These are phyloP conservation scores for Tulasnella sp. DNA, from an alignment of 768 basidiomycete species.

Conservation along the genomic window DNA sequence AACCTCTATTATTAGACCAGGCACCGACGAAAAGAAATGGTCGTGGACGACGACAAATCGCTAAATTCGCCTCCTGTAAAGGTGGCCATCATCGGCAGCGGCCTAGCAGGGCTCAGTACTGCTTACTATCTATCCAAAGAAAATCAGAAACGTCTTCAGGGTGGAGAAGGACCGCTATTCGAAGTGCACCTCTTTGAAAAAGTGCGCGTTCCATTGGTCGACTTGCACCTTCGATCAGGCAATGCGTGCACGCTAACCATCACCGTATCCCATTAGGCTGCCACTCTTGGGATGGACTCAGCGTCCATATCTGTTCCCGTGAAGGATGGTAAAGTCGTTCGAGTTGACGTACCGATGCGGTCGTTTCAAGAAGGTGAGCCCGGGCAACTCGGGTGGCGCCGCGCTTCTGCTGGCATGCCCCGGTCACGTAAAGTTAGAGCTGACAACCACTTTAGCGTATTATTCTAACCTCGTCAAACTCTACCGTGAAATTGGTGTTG, in stretches of 20 bases:
- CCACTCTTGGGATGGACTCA: constrained; percentile 66
- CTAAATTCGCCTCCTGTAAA: constrained; percentile 46
- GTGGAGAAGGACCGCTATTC: constrained; percentile 41
- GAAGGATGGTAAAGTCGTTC: constrained; percentile 44
- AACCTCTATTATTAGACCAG: background rate
- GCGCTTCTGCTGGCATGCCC: background rate
- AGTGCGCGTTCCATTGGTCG: constrained; percentile 51
- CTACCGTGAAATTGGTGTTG: constrained; percentile 64
- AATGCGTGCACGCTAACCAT: constrained; percentile 1
- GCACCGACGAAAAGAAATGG: background rate
- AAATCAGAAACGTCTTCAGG: constrained; percentile 45
- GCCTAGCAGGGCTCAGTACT: constrained; percentile 72
- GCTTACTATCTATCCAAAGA: constrained; percentile 56
- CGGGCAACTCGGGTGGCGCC: background rate
- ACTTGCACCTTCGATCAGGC: background rate
- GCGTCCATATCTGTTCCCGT: constrained; percentile 42
- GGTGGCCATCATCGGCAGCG: constrained; percentile 72
- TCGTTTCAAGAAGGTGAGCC: constrained; percentile 74
- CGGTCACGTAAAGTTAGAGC: background rate
- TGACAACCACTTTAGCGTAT: constrained; percentile 55
- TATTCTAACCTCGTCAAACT: constrained; percentile 70
- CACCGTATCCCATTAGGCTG: constrained; percentile 47
- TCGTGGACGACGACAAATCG: background rate
- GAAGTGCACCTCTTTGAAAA: constrained; percentile 79
- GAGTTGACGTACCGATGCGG: constrained; percentile 80